Percentiles rank a stretch among this genome's conserved stretches.
phyloP scores from a whole-genome alignment of 495 filamentous ascomycete genomes.

The Penicillium herquei region DNA sequence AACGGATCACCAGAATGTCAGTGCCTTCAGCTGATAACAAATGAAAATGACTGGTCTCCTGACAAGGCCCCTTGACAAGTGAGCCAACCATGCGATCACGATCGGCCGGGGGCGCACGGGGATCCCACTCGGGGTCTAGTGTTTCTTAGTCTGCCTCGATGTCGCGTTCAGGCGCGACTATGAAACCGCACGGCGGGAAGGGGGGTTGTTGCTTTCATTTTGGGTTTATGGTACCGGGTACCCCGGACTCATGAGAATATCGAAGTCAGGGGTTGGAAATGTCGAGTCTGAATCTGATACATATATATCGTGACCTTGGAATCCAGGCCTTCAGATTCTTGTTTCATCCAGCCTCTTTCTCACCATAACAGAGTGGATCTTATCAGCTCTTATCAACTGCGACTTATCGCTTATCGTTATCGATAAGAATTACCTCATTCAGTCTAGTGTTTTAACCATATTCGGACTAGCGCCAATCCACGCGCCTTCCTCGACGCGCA shows the following conservation, averaged over 20 bases:
- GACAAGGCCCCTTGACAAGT: slow-evolving; percentile 16
- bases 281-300: not conserved
- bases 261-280: not conserved
- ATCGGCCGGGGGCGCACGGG: slow-evolving; percentile 12
- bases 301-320: not conserved
- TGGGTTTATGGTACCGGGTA: not conserved
- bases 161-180: slow-evolving; percentile 20
- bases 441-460: slow-evolving; percentile 14
- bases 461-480: slow-evolving; percentile 20
- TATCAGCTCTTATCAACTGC: not conserved
- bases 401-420: slow-evolving; percentile 2
- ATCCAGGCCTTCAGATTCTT: not conserved
- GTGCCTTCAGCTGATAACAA: slow-evolving; percentile 21
- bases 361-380: not conserved
- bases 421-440: slow-evolving; percentile 10
- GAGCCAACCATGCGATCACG: slow-evolving; percentile 14
- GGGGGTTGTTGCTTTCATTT: not conserved
- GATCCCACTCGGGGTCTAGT: slow-evolving; percentile 2
- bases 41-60: slow-evolving; percentile 28
- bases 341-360: not conserved
- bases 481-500: slow-evolving; percentile 28
- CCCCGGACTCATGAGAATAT: not conserved
- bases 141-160: not conserved
- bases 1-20: not conserved
- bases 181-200: slow-evolving; percentile 14